Evolutionary conservation across 305 asterid species (phyloP).

Genomic region (Fraxinus floribunda): DNA sequence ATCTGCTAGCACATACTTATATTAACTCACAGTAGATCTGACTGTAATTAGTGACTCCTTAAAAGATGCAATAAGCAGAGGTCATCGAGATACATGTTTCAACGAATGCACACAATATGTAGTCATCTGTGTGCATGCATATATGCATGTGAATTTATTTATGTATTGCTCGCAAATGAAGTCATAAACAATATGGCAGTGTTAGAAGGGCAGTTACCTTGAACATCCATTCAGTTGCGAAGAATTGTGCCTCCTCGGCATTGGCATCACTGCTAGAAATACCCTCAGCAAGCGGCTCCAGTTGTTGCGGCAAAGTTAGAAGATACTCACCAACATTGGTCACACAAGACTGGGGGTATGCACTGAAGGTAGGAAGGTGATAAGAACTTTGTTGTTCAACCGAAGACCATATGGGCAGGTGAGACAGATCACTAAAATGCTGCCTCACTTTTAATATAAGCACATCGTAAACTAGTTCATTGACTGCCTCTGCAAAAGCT

Average conservation of each 20-base stretch:
- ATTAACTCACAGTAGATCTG: neutral
- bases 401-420: conserved; percentile 84
- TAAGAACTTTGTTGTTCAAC: conserved; percentile 74
- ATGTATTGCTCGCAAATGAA: neutral
- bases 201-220: conserved; percentile 52
- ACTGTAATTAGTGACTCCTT: neutral
- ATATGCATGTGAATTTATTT: neutral
- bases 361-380: conserved; percentile 81
- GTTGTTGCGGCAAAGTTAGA: conserved; percentile 93
- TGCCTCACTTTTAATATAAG: conserved; percentile 85
- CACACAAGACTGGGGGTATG: conserved; percentile 88
- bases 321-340: conserved; percentile 94
- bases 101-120: neutral
- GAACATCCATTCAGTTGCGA: conserved; percentile 99
- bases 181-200: neutral
- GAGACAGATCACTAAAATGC: conserved; percentile 62
- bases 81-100: neutral
- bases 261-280: conserved; percentile 70
- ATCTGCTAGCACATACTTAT: neutral
- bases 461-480: conserved; percentile 92
- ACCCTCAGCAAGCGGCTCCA: conserved; percentile 95
- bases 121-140: neutral
- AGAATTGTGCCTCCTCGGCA: conserved; percentile 94
- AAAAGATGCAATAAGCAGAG: neutral
- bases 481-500: conserved; percentile 89